Percentiles rank a stretch among this genome's conserved stretches.
Conservation (phyloP, 2,329 filamentous ascomycete genomes). For the Alternaria burnsii region DNA sequence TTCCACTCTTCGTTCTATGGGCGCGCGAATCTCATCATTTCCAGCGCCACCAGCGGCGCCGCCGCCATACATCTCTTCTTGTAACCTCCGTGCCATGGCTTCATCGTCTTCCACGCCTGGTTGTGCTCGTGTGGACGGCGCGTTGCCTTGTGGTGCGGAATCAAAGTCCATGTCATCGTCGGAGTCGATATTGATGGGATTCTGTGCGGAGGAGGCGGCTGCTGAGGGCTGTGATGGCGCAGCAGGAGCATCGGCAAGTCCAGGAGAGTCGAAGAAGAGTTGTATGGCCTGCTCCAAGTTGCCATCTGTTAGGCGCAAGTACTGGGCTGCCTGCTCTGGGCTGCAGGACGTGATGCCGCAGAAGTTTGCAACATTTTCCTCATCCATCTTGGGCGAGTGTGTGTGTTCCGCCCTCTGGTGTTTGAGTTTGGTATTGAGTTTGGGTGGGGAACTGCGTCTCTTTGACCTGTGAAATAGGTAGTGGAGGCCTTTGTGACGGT, state of each 20-base stretch:
- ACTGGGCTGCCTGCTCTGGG: constrained; percentile 78
- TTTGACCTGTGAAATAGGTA: not conserved
- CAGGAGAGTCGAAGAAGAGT: constrained; percentile 89
- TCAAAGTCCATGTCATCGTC: constrained; percentile 71
- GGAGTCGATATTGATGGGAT: constrained; percentile 76
- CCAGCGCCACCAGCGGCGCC: constrained; percentile 51
- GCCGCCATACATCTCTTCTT: constrained; percentile 86
- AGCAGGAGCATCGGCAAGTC: constrained; percentile 64
- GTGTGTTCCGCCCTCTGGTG: constrained; percentile 6
- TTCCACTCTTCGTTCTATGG: constrained; percentile 90
- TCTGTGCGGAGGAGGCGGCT: constrained; percentile 54
- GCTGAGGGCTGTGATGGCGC: constrained; percentile 49
- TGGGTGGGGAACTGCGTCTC: not conserved
- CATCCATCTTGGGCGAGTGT: constrained; percentile 43
- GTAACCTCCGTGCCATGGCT: constrained; percentile 87
- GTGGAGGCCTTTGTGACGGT: not conserved
- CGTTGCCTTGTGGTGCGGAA: constrained; percentile 43
- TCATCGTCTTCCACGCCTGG: constrained; percentile 81
- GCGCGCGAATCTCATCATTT: constrained; percentile 77
- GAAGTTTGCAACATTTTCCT: constrained; percentile 76
- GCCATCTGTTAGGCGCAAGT: constrained; percentile 83
- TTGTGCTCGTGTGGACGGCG: constrained; percentile 30
- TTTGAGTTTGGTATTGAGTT: not conserved
- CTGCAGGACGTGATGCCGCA: constrained; percentile 80
- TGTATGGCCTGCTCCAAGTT: constrained; percentile 86